phyloP scores from a whole-genome alignment of 192 early-diverging fungal species.

The Coemansia sp. region DNA sequence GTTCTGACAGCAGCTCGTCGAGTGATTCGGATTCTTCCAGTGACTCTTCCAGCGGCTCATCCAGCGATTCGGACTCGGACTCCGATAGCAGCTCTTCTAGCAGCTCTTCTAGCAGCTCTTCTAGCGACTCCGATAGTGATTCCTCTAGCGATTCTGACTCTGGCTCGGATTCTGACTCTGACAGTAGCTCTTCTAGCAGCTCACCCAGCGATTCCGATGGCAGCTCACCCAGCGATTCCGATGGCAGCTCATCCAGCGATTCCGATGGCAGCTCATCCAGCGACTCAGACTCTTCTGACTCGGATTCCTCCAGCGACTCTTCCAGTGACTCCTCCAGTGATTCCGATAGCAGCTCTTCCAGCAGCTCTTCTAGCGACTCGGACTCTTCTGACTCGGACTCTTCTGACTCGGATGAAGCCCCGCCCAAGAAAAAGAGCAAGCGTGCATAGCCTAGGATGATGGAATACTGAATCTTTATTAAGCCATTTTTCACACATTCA shows the following conservation, averaged over 20 bases:
- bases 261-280: no score
- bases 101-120: background rate
- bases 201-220: background rate
- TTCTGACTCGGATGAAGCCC: background rate
- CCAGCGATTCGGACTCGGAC: constrained; percentile 7
- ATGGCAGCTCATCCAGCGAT: background rate
- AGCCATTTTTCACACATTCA: background rate
- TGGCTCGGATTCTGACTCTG: background rate
- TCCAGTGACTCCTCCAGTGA: constrained; percentile 1
- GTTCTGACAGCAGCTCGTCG: background rate
- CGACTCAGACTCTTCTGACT: constrained; percentile 10
- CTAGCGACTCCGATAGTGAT: background rate
- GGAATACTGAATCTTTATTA: background rate
- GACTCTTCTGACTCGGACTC: constrained; percentile 15
- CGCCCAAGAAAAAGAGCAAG: constrained; percentile 15
- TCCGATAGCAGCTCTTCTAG: background rate
- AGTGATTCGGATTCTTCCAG: constrained; percentile 10
- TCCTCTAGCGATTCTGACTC: constrained; percentile 1
- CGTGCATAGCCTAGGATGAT: background rate
- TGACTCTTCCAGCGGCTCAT: constrained; percentile 14
- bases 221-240: constrained; percentile 2
- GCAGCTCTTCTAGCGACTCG: constrained; percentile 6
- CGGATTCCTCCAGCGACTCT: constrained; percentile 10
- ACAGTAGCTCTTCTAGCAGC: constrained; percentile 12
- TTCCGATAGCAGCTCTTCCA: constrained; percentile 4